A percentile compares a stretch with the other conserved stretches of the same genome.
These are phyloP conservation scores for Hortiboletus rubellus DNA, from an alignment of 1,284 basidiomycete genomes.

Conservation along the genomic window DNA sequence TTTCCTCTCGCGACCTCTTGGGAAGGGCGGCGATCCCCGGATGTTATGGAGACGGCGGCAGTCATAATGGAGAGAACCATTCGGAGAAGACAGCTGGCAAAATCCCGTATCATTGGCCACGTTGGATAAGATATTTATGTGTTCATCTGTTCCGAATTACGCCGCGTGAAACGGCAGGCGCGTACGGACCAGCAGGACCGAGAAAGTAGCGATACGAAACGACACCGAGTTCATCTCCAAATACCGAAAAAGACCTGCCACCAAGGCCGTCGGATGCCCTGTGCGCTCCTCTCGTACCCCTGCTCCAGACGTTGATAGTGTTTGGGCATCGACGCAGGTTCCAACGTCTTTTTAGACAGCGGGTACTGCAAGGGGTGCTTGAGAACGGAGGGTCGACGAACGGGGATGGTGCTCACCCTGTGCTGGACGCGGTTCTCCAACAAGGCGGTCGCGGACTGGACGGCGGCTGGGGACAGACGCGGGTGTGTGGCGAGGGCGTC, in stretches of 20 bases:
- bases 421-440: conserved; percentile 53
- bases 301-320: conserved; percentile 72
- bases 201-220: neutral
- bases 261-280: conserved; percentile 73
- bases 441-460: conserved; percentile 55
- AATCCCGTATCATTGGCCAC: neutral
- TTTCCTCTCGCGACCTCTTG: neutral
- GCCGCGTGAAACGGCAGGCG: neutral
- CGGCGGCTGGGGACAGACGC: conserved; percentile 57
- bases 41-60: neutral
- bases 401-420: conserved; percentile 43
- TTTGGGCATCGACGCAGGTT: conserved; percentile 65
- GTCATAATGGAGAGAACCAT: neutral
- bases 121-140: conserved; percentile 2
- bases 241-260: conserved; percentile 79
- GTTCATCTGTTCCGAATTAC: conserved; percentile 3
- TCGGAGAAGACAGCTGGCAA: neutral
- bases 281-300: conserved; percentile 67
- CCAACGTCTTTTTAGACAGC: conserved; percentile 58
- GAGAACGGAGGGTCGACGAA: neutral
- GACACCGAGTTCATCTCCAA: conserved; percentile 49
- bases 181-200: too few species aligned
- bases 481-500: conserved; percentile 66
- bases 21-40: conserved; percentile 4
- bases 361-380: conserved; percentile 49